Evolutionary conservation across 2,329 filamentous ascomycete species (phyloP).

Genomic region (Fragosphaeria purpurea): DNA sequence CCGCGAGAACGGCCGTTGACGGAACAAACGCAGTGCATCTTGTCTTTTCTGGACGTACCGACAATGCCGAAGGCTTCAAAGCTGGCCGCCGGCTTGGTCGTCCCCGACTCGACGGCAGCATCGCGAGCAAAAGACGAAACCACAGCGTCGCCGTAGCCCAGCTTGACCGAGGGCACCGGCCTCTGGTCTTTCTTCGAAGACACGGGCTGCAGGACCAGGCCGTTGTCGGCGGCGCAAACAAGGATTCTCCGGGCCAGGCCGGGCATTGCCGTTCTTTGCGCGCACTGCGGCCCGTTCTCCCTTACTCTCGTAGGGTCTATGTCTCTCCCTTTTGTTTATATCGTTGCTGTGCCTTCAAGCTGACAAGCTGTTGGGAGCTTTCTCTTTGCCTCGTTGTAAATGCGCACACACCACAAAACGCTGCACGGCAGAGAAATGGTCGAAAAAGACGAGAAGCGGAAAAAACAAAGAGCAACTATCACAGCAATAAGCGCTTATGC

Average conservation of each 20-base stretch:
- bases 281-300: background rate
- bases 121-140: constrained; percentile 36
- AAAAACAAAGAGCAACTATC: background rate
- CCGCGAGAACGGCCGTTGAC: background rate
- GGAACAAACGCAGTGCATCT: too few relatives aligned
- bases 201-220: constrained; percentile 68
- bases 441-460: background rate
- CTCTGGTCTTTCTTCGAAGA: constrained; percentile 51
- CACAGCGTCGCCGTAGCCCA: constrained; percentile 57
- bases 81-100: constrained; percentile 33
- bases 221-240: constrained; percentile 72
- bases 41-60: constrained; percentile 27
- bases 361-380: background rate
- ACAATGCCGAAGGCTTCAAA: constrained; percentile 53
- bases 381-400: background rate
- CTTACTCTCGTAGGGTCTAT: background rate
- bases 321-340: too few relatives aligned
- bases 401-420: background rate
- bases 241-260: constrained; percentile 68
- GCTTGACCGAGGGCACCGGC: constrained; percentile 45
- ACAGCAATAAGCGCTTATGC: background rate
- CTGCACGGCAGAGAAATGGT: background rate
- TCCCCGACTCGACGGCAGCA: constrained; percentile 33
- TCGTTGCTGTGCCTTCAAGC: background rate
- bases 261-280: constrained; percentile 47